These are phyloP conservation scores for Boeremia exigua DNA, from an alignment of 2,329 filamentous ascomycete genomes.

Conservation along the genomic window DNA sequence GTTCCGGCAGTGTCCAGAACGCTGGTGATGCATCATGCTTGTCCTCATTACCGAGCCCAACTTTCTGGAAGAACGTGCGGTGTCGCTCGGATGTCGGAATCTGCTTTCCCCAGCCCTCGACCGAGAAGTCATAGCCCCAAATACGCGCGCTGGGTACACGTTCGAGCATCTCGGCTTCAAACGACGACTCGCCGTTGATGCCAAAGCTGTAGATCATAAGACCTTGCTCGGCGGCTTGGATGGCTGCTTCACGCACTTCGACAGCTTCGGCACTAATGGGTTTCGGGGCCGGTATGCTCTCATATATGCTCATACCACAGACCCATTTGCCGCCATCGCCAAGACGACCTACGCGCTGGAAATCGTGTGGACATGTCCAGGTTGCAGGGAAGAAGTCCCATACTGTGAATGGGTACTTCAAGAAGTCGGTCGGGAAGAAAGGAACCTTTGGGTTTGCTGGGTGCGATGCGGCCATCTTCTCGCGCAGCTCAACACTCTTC, in stretches of 20 bases:
- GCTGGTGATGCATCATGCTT: conserved; percentile 26
- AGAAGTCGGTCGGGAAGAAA: conserved; percentile 39
- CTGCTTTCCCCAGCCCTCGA: conserved; percentile 39
- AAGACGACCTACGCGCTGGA: conserved; percentile 40
- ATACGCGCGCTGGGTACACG: conserved; percentile 40
- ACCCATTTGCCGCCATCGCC: conserved; percentile 46
- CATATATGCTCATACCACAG: conserved; percentile 44
- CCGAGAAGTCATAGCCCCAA: conserved; percentile 44
- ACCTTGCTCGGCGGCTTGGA: conserved; percentile 25
- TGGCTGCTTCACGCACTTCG: conserved; percentile 20
- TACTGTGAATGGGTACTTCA: conserved; percentile 41
- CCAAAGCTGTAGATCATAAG: conserved; percentile 44
- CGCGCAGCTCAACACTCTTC: conserved; percentile 36
- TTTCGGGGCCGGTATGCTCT: conserved; percentile 28
- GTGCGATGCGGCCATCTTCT: conserved; percentile 34
- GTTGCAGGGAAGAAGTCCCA: conserved; percentile 45
- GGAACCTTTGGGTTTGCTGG: conserved; percentile 39
- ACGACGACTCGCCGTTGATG: conserved; percentile 43
- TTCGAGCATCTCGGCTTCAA: conserved; percentile 44
- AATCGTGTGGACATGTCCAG: conserved; percentile 43
- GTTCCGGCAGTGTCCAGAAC: conserved; percentile 36
- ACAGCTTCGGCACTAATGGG: conserved; percentile 17
- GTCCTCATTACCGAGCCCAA: conserved; percentile 38
- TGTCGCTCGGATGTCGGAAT: conserved; percentile 28
- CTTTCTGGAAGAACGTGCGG: conserved; percentile 40